A percentile compares a stretch with the other conserved stretches of the same genome.
phyloP scores from a whole-genome alignment of 2,329 filamentous ascomycete genomes.

The Hirsutella minnesotensis region DNA sequence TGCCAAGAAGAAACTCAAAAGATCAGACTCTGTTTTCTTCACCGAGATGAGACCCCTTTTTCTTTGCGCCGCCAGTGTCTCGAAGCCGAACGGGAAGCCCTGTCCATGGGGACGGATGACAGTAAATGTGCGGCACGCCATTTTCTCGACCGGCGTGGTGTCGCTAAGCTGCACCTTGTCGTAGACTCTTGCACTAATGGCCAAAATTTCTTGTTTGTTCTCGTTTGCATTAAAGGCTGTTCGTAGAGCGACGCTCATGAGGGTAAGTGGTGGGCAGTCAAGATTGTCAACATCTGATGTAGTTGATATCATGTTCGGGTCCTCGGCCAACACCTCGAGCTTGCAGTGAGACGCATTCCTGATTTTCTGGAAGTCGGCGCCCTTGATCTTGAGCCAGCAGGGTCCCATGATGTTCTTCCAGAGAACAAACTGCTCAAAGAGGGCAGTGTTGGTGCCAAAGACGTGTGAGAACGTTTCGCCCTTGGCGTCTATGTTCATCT shows the following conservation, averaged over 20 bases:
- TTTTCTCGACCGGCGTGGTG: slow-evolving; percentile 75
- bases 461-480: slow-evolving; percentile 91
- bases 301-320: slow-evolving; percentile 63
- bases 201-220: slow-evolving; percentile 92
- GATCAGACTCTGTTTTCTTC: slow-evolving; percentile 71
- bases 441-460: slow-evolving; percentile 83
- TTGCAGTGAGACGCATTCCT: slow-evolving; percentile 97
- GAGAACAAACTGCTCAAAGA: slow-evolving; percentile 96
- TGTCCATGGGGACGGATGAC: slow-evolving; percentile 70
- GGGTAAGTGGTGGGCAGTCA: slow-evolving; percentile 74
- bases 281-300: slow-evolving; percentile 68
- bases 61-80: slow-evolving; percentile 58
- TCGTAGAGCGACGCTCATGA: slow-evolving; percentile 90
- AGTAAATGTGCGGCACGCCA: slow-evolving; percentile 85
- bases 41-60: slow-evolving; percentile 68
- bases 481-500: slow-evolving; percentile 54
- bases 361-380: slow-evolving; percentile 70
- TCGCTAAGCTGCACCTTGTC: slow-evolving; percentile 81
- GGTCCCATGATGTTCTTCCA: slow-evolving; percentile 99
- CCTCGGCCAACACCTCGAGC: slow-evolving; percentile 71
- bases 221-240: slow-evolving; percentile 82
- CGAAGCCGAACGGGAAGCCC: slow-evolving; percentile 78
- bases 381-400: slow-evolving; percentile 88
- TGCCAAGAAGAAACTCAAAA: slow-evolving; percentile 80
- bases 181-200: slow-evolving; percentile 85